Evolutionary conservation across 2,329 filamentous ascomycete species (phyloP).

Genomic region (Ceratocystis huliohia): DNA sequence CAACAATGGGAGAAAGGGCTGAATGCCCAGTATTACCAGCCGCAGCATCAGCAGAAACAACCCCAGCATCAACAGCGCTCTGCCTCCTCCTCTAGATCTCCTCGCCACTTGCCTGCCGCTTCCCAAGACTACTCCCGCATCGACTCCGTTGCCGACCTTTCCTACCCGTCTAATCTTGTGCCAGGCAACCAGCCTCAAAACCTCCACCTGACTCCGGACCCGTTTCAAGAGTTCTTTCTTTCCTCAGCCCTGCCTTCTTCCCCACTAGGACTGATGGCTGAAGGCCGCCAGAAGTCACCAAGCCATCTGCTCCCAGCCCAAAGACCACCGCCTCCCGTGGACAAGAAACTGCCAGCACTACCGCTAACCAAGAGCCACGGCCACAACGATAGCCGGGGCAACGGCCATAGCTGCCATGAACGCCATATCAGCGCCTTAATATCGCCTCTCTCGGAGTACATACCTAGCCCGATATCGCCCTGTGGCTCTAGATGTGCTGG

Average conservation of each 20-base stretch:
- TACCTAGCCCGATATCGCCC: neutral
- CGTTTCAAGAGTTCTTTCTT: neutral
- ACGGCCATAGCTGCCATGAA: neutral
- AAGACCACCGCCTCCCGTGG: neutral
- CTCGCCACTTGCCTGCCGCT: neutral
- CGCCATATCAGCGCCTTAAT: neutral
- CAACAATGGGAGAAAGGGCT: neutral
- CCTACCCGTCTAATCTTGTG: neutral
- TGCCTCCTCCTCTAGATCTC: neutral
- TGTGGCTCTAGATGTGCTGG: neutral
- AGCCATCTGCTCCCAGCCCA: neutral
- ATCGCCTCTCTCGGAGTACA: constrained; percentile 2
- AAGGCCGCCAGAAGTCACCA: neutral
- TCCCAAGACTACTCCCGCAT: neutral
- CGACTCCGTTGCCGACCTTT: neutral
- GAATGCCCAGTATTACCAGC: neutral
- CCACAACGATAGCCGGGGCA: neutral
- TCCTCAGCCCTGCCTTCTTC: neutral
- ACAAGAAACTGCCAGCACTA: neutral
- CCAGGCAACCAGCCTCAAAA: neutral
- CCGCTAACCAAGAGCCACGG: neutral
- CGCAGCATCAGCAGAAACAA: neutral
- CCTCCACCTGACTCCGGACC: neutral
- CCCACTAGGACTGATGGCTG: neutral
- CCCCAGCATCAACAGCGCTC: neutral